Conservation (phyloP, 768 basidiomycete species). For the Boletus sp. region DNA sequence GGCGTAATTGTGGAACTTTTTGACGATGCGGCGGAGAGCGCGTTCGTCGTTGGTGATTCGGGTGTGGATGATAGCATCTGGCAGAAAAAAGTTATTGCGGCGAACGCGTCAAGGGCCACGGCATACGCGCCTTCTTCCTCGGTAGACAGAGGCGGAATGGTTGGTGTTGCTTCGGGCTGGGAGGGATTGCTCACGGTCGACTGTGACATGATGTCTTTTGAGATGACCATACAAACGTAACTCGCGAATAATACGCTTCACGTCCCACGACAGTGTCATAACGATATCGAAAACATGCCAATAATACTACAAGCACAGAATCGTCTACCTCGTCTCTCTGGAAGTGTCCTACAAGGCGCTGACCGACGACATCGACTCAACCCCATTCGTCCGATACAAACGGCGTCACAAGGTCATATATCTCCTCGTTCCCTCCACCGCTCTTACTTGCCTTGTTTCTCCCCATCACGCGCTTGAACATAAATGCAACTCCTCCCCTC, state of each 20-base stretch:
- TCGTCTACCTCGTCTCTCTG: no score
- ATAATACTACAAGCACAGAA: no score
- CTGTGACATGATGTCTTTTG: not conserved
- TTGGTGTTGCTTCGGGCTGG: constrained; percentile 10
- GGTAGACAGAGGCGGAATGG: constrained; percentile 47
- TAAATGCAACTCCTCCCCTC: constrained; percentile 45
- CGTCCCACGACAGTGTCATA: no score
- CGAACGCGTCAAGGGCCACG: constrained; percentile 9
- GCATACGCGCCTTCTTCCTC: constrained; percentile 60
- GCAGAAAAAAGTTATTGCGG: constrained; percentile 6
- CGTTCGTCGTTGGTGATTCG: constrained; percentile 84
- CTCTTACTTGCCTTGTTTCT: constrained; percentile 45
- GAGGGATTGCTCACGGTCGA: constrained; percentile 1
- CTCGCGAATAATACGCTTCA: no score
- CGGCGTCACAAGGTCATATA: constrained; percentile 79
- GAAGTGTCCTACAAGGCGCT: no score
- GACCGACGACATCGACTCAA: constrained; percentile 22
- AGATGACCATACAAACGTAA: no score
- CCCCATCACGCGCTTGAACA: constrained; percentile 63
- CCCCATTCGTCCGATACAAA: constrained; percentile 79
- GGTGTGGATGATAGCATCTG: constrained; percentile 78
- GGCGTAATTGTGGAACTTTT: constrained; percentile 77
- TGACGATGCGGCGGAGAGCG: constrained; percentile 71
- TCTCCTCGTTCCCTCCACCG: constrained; percentile 68
- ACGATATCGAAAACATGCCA: no score